A percentile compares a stretch with the other conserved stretches of the same genome.
phyloP scores from a whole-genome alignment of 2,329 filamentous ascomycete genomes.

The Remersonia thermophila region DNA sequence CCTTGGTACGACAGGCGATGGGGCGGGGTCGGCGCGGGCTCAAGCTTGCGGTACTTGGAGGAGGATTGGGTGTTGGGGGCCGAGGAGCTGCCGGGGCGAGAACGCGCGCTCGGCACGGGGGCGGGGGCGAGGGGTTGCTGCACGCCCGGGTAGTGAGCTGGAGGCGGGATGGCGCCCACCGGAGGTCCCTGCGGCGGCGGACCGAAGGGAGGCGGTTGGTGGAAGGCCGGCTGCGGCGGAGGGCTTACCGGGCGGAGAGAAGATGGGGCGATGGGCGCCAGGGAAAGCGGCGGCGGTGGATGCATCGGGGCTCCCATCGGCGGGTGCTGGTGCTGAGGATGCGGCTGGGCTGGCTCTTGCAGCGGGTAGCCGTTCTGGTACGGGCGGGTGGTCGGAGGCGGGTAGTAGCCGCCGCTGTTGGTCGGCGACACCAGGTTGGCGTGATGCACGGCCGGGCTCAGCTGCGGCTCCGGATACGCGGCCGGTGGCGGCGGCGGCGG shows the following conservation, averaged over 20 bases:
- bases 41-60: constrained; percentile 44
- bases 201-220: constrained; percentile 6
- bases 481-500: constrained; percentile 6
- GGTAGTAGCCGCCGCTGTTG: constrained; percentile 25
- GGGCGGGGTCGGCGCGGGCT: constrained; percentile 43
- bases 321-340: constrained; percentile 9
- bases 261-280: neutral
- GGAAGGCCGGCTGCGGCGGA: constrained; percentile 11
- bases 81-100: constrained; percentile 23
- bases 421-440: constrained; percentile 18
- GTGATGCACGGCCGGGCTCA: constrained; percentile 14
- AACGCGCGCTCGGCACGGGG: constrained; percentile 17
- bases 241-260: neutral
- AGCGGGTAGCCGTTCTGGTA: constrained; percentile 26
- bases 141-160: constrained; percentile 8
- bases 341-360: constrained; percentile 19
- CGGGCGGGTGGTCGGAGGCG: constrained; percentile 22
- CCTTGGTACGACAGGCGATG: constrained; percentile 36
- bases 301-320: constrained; percentile 8
- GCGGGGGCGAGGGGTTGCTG: constrained; percentile 14
- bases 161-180: constrained; percentile 1
- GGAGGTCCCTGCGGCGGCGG: constrained; percentile 2
- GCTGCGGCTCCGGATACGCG: constrained; percentile 11
- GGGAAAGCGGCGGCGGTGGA: neutral
- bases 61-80: constrained; percentile 19